A percentile compares a stretch with the other conserved stretches of the same genome.
Conservation (phyloP, 495 filamentous ascomycete species). For the Paragyromitra xinjiangensis region DNA sequence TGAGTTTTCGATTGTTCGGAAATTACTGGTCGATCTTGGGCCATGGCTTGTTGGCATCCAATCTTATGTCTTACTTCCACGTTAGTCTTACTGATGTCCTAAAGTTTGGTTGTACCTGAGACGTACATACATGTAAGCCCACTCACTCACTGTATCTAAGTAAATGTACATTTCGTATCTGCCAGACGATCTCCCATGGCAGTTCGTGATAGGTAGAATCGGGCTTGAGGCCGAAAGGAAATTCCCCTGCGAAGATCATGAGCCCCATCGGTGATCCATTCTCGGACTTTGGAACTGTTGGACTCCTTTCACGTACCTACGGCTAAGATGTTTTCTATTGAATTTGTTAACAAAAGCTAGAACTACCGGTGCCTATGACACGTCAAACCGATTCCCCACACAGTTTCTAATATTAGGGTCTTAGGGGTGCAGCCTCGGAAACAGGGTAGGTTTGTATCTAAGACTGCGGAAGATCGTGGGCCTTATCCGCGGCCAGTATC, state of each 20-base stretch:
- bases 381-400: conserved; percentile 10
- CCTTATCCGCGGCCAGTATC: conserved; percentile 1
- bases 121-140: conserved; percentile 26
- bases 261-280: conserved; percentile 21
- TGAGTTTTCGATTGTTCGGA: conserved; percentile 16
- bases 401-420: conserved; percentile 36
- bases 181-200: conserved; percentile 12
- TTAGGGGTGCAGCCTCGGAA: neutral
- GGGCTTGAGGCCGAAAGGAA: conserved; percentile 4
- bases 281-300: conserved; percentile 3
- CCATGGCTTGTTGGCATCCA: conserved; percentile 8
- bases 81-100: conserved; percentile 18
- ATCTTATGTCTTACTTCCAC: conserved; percentile 28
- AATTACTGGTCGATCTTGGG: conserved; percentile 11
- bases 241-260: conserved; percentile 20
- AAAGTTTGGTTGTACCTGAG: conserved; percentile 25
- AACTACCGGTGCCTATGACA: conserved; percentile 28
- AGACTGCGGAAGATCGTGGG: neutral
- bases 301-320: neutral
- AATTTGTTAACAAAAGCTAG: neutral
- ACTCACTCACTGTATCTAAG: conserved; percentile 4
- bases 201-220: conserved; percentile 5
- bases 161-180: conserved; percentile 15
- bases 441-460: conserved; percentile 15
- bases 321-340: conserved; percentile 2